Evolutionary conservation across 495 filamentous ascomycete genomes (phyloP).

Genomic region (Astrocystis sublimbata): DNA sequence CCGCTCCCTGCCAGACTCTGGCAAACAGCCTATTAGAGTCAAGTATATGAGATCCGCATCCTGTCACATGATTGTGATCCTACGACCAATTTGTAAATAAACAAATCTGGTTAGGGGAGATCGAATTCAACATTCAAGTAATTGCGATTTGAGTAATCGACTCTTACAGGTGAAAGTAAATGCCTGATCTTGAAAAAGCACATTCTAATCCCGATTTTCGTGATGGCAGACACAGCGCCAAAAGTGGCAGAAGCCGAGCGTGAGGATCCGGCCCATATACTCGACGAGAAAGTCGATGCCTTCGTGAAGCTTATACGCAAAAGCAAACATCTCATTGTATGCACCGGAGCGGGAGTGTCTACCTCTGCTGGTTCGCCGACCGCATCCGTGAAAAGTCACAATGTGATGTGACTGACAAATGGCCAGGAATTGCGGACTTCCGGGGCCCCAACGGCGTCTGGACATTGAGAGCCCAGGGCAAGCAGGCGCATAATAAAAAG

Average conservation of each 20-base stretch:
- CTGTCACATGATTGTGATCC: constrained; percentile 3
- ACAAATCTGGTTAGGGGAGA: too few relatives aligned
- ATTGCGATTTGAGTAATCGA: neutral
- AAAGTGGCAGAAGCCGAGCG: constrained; percentile 39
- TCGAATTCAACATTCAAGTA: neutral
- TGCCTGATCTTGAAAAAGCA: neutral
- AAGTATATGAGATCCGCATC: neutral
- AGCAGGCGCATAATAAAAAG: constrained; percentile 27
- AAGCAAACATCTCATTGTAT: constrained; percentile 50
- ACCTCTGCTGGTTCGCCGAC: constrained; percentile 42
- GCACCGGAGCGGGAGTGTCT: constrained; percentile 49
- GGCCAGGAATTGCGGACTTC: constrained; percentile 48
- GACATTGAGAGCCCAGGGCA: constrained; percentile 45
- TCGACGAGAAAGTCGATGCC: constrained; percentile 39
- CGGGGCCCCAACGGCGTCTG: constrained; percentile 47
- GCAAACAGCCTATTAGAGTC: neutral
- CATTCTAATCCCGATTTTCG: neutral
- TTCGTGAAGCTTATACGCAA: constrained; percentile 40
- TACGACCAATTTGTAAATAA: neutral
- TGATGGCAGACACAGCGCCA: constrained; percentile 42
- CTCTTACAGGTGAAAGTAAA: neutral
- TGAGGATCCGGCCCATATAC: constrained; percentile 30
- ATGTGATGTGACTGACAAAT: neutral
- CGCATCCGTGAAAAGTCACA: neutral
- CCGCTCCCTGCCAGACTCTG: neutral